A percentile compares a stretch with the other conserved stretches of the same genome.
Evolutionary conservation across 768 basidiomycete genomes (phyloP).

Genomic region (Rhodotorula paludigena): DNA sequence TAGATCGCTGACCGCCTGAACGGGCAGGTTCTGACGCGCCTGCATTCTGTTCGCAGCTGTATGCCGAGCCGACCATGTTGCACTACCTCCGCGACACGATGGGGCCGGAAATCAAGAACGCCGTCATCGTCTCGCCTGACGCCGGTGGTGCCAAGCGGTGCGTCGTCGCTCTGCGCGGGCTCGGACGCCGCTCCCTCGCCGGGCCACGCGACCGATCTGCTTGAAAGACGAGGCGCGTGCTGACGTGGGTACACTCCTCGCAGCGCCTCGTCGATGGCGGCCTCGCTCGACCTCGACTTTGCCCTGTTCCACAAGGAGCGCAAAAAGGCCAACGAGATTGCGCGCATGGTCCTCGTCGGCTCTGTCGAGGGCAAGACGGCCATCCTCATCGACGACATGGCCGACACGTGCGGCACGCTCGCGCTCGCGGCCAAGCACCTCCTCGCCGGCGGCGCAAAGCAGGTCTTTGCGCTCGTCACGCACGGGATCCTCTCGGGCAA

Average conservation of each 20-base stretch:
- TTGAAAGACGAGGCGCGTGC: not conserved
- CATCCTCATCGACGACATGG: constrained; percentile 98
- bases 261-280: constrained; percentile 95
- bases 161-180: constrained; percentile 11
- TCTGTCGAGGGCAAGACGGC: constrained; percentile 86
- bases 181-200: not conserved
- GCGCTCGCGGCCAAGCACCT: constrained; percentile 85
- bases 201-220: not conserved
- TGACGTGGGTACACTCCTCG: not conserved
- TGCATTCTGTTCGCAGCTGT: constrained; percentile 65
- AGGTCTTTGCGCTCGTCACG: constrained; percentile 87
- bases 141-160: constrained; percentile 97
- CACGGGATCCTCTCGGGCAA: constrained; percentile 87
- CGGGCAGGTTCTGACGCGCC: too few species aligned
- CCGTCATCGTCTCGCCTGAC: constrained; percentile 95
- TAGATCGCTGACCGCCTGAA: too few species aligned
- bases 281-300: constrained; percentile 92
- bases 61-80: constrained; percentile 90
- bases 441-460: constrained; percentile 76
- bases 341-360: constrained; percentile 91
- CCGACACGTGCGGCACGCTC: constrained; percentile 91
- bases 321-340: constrained; percentile 90
- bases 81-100: constrained; percentile 91
- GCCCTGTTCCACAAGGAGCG: constrained; percentile 99
- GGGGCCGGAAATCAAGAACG: constrained; percentile 59